phyloP scores from a whole-genome alignment of 306 rosid species.

The Cicer judaicum region DNA sequence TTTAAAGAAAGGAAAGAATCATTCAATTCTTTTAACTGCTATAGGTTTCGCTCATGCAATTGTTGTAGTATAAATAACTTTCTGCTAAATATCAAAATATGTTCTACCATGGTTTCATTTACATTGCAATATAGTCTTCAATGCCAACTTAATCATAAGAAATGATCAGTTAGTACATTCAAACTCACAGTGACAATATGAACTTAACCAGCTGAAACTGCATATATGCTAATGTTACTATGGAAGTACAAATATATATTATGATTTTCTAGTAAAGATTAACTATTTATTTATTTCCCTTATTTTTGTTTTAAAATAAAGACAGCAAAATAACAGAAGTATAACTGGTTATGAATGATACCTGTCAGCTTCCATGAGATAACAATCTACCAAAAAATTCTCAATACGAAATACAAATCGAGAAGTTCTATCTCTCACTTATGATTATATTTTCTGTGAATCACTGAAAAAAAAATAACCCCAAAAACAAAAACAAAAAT shows the following conservation, averaged over 20 bases:
- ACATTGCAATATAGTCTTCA: neutral
- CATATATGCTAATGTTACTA: slow-evolving; percentile 1
- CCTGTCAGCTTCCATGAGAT: slow-evolving; percentile 62
- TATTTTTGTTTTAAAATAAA: neutral
- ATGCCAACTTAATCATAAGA: slow-evolving; percentile 16
- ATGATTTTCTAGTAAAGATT: neutral
- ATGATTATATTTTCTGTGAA: slow-evolving; percentile 28
- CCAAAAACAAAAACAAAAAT: neutral
- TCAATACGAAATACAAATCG: slow-evolving; percentile 14
- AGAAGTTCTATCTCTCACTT: slow-evolving; percentile 33
- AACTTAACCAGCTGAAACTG: neutral
- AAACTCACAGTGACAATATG: neutral
- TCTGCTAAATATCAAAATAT: neutral
- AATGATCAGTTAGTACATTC: neutral
- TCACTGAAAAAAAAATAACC: slow-evolving; percentile 30
- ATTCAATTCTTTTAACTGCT: slow-evolving; percentile 3
- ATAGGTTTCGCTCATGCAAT: slow-evolving; percentile 10
- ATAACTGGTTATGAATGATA: slow-evolving; percentile 37
- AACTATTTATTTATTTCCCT: neutral
- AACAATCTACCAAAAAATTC: slow-evolving; percentile 14
- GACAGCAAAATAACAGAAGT: slow-evolving; percentile 9
- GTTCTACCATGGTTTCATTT: slow-evolving; percentile 1
- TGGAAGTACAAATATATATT: slow-evolving; percentile 7
- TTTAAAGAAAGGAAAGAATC: neutral
- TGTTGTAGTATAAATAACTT: slow-evolving; percentile 4